Percentiles rank a stretch among this genome's conserved stretches.
phyloP scores from a whole-genome alignment of 768 basidiomycete species.

The Lentinus tigrinus region DNA sequence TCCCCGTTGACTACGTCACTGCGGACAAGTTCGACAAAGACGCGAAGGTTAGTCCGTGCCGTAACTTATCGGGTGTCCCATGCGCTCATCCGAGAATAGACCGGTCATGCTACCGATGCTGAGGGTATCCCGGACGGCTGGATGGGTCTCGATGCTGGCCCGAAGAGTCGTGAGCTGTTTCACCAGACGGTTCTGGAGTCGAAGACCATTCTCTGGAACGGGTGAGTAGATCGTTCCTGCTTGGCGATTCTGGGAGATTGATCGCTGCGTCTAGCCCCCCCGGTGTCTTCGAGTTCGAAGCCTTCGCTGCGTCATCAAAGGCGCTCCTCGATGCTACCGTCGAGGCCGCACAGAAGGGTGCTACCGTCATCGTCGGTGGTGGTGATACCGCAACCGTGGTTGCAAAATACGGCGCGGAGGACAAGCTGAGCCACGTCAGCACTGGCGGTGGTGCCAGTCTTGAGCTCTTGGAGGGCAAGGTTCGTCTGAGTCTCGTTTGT shows the following conservation, averaged over 20 bases:
- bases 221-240: constrained; percentile 43
- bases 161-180: constrained; percentile 80
- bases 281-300: constrained; percentile 96
- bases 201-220: constrained; percentile 98
- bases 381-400: constrained; percentile 96
- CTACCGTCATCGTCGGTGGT: constrained; percentile 94
- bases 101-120: constrained; percentile 70
- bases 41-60: constrained; percentile 58
- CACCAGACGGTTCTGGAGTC: constrained; percentile 75
- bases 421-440: constrained; percentile 92
- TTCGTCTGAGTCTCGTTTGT: constrained; percentile 30
- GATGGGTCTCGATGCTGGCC: constrained; percentile 95
- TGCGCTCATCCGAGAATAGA: constrained; percentile 38
- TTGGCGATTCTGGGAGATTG: background rate
- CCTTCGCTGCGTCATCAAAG: constrained; percentile 84
- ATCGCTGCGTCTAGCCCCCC: constrained; percentile 63
- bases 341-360: constrained; percentile 81
- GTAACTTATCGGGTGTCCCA: background rate
- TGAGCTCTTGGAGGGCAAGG: constrained; percentile 98
- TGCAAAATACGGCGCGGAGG: constrained; percentile 82
- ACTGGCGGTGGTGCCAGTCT: constrained; percentile 94
- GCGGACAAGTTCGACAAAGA: constrained; percentile 96
- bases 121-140: constrained; percentile 90
- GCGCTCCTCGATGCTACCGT: constrained; percentile 81
- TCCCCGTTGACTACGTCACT: constrained; percentile 93